A percentile compares a stretch with the other conserved stretches of the same genome.
These are phyloP conservation scores for Beauveria rudraprayagi DNA, from an alignment of 2,329 filamentous ascomycete genomes.

Conservation along the genomic window DNA sequence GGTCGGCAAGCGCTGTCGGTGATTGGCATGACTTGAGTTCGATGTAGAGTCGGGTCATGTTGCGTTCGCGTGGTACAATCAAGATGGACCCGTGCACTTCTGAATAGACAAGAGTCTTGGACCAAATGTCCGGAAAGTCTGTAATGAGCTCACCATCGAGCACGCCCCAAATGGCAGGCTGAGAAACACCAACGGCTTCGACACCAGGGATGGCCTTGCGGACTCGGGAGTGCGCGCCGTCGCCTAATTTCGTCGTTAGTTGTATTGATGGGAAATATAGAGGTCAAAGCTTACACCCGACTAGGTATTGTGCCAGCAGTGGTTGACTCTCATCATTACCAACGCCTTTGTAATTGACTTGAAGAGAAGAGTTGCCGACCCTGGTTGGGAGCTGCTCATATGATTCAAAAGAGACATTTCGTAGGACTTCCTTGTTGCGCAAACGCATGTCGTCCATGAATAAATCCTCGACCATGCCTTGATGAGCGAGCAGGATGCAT, in stretches of 20 bases:
- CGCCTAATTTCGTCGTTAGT: constrained; percentile 33
- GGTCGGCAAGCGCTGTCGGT: constrained; percentile 29
- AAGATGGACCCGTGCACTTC: constrained; percentile 61
- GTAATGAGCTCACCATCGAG: constrained; percentile 63
- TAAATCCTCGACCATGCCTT: constrained; percentile 66
- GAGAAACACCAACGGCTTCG: constrained; percentile 48
- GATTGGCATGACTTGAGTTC: constrained; percentile 40
- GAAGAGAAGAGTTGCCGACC: constrained; percentile 32
- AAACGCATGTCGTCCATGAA: constrained; percentile 62
- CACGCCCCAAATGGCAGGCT: constrained; percentile 57
- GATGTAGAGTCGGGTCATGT: constrained; percentile 60
- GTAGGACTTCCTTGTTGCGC: constrained; percentile 53
- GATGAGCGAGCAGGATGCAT: constrained; percentile 55
- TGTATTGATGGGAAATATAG: not conserved
- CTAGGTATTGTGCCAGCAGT: constrained; percentile 53
- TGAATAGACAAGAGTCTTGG: constrained; percentile 61
- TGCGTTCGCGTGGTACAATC: constrained; percentile 65
- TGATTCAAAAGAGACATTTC: constrained; percentile 56
- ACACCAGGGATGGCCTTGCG: constrained; percentile 53
- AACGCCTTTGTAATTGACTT: constrained; percentile 44
- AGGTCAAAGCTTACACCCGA: constrained; percentile 48
- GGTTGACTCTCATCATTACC: constrained; percentile 42
- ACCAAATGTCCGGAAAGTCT: constrained; percentile 68
- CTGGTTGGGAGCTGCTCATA: constrained; percentile 39
- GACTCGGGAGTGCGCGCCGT: constrained; percentile 65